Evolutionary conservation across 768 basidiomycete species (phyloP).

Genomic region (Termitomyces sp.): DNA sequence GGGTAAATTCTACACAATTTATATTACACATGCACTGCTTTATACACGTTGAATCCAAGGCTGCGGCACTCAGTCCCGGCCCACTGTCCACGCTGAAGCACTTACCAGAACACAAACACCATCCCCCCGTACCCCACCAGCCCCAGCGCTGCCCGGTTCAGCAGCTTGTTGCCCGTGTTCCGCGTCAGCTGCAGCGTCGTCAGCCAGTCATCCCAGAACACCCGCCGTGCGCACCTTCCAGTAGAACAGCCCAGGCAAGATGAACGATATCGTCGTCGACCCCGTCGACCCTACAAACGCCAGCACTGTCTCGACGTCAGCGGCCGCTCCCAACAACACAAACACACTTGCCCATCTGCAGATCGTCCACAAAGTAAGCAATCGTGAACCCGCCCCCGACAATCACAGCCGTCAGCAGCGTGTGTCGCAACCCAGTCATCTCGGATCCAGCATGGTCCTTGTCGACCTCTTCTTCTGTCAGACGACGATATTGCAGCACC

Average conservation of each 20-base stretch:
- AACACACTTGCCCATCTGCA: conserved; percentile 60
- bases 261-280: conserved; percentile 95
- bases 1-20: conserved; percentile 26
- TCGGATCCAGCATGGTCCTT: conserved; percentile 54
- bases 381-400: conserved; percentile 60
- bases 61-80: conserved; percentile 29
- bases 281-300: conserved; percentile 97
- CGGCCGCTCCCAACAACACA: background rate
- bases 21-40: conserved; percentile 33
- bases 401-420: conserved; percentile 62
- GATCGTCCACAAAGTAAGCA: conserved; percentile 73
- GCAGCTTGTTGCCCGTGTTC: conserved; percentile 48
- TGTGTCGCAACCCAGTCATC: conserved; percentile 65
- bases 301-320: conserved; percentile 49
- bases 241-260: conserved; percentile 88
- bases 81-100: background rate
- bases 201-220: background rate
- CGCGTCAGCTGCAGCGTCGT: conserved; percentile 52
- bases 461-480: conserved; percentile 33
- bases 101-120: conserved; percentile 88
- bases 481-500: conserved; percentile 53
- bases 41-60: conserved; percentile 75
- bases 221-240: conserved; percentile 63
- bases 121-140: conserved; percentile 69
- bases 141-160: conserved; percentile 56